phyloP scores from a whole-genome alignment of 345 rosid species.

The Eucalyptus tenuipes region DNA sequence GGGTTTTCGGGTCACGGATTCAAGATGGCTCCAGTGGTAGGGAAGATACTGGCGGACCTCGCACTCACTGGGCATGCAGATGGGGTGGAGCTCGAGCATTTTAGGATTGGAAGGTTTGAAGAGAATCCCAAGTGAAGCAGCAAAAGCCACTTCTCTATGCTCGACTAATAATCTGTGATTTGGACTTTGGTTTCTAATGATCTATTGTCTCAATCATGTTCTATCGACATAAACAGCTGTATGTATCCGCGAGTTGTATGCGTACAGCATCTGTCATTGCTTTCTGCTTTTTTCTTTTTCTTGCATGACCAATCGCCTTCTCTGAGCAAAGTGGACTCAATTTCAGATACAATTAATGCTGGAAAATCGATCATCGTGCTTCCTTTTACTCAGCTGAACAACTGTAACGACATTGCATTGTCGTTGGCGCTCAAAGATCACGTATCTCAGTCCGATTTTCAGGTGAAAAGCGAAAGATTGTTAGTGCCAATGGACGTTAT shows the following conservation, averaged over 20 bases:
- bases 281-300: background rate
- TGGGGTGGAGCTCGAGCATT: slow-evolving; percentile 42
- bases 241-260: background rate
- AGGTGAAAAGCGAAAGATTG: background rate
- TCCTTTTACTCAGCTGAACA: background rate
- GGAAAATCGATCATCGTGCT: background rate
- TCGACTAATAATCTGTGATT: background rate
- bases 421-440: background rate
- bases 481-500: background rate
- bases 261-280: background rate
- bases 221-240: background rate
- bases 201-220: background rate
- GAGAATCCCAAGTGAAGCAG: slow-evolving; percentile 16
- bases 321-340: background rate
- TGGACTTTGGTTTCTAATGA: background rate
- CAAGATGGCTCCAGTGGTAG: slow-evolving; percentile 76
- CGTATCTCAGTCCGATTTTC: background rate
- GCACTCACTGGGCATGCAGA: slow-evolving; percentile 31
- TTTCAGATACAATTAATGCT: too few species aligned
- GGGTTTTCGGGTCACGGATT: slow-evolving; percentile 96
- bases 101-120: slow-evolving; percentile 47
- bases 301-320: background rate
- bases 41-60: slow-evolving; percentile 62
- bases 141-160: background rate
- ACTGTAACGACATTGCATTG: background rate